A percentile compares a stretch with the other conserved stretches of the same genome.
phyloP scores from a whole-genome alignment of 2,329 filamentous ascomycete species.

The Arthrobotrys musiformis region DNA sequence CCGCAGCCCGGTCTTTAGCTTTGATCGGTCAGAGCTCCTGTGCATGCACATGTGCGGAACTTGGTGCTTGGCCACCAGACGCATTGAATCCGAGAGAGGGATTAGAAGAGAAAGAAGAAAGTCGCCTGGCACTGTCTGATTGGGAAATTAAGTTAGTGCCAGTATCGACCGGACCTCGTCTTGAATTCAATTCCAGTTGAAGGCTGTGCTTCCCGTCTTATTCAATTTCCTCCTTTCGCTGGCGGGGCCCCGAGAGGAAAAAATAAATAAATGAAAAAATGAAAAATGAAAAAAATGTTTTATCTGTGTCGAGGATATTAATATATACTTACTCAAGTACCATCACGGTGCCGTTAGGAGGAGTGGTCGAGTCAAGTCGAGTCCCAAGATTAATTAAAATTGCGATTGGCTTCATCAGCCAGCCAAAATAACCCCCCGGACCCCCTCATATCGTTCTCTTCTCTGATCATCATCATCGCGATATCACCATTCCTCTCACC shows the following conservation, averaged over 20 bases:
- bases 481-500: background rate
- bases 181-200: slow-evolving; percentile 18
- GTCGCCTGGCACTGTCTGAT: slow-evolving; percentile 44
- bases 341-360: too few relatives aligned
- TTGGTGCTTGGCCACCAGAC: slow-evolving; percentile 3
- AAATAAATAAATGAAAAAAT: too few relatives aligned
- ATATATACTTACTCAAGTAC: background rate
- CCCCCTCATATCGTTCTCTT: too few relatives aligned
- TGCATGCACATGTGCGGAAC: background rate
- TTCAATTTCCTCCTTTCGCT: slow-evolving; percentile 52
- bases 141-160: slow-evolving; percentile 38
- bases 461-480: background rate
- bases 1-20: background rate
- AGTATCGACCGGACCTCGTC: background rate
- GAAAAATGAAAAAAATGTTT: background rate
- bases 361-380: too few relatives aligned
- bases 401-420: background rate
- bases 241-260: slow-evolving; percentile 28
- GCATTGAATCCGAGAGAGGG: slow-evolving; percentile 1
- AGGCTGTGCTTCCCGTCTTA: slow-evolving; percentile 52
- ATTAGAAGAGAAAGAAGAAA: slow-evolving; percentile 17
- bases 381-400: slow-evolving; percentile 12
- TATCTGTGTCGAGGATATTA: slow-evolving; percentile 7
- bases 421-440: too few relatives aligned
- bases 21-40: background rate